phyloP scores from a whole-genome alignment of 805 yeast species.

The Debaryomyces hansenii region DNA sequence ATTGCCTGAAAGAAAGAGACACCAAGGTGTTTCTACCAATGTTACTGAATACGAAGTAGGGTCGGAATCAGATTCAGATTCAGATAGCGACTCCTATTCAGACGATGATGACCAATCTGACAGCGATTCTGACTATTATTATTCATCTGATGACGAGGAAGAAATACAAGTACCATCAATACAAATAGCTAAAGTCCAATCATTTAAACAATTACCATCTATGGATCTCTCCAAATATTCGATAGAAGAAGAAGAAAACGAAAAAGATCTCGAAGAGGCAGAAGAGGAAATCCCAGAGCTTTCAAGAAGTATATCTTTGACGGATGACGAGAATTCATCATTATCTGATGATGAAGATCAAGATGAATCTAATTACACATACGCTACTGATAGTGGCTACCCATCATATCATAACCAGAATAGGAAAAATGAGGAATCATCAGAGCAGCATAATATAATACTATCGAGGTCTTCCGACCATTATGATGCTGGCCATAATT shows the following conservation, averaged over 20 bases:
- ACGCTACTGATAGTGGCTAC: neutral
- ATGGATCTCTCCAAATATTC: conserved; percentile 15
- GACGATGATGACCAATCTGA: conserved; percentile 11
- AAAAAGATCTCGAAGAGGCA: conserved; percentile 8
- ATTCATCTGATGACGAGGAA: conserved; percentile 18
- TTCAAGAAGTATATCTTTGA: conserved; percentile 13
- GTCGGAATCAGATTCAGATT: conserved; percentile 26
- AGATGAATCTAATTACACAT: conserved; percentile 6
- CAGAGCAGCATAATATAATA: neutral
- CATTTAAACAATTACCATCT: conserved; percentile 17
- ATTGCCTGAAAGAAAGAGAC: conserved; percentile 7
- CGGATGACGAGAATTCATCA: conserved; percentile 16
- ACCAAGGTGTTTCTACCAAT: conserved; percentile 17
- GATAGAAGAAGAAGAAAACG: conserved; percentile 14
- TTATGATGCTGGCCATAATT: too few relatives aligned
- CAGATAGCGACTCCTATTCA: conserved; percentile 21
- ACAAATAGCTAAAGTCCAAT: neutral
- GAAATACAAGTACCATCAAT: conserved; percentile 8
- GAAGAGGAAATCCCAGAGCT: conserved; percentile 16
- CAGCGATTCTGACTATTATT: conserved; percentile 18
- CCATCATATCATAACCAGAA: conserved; percentile 2
- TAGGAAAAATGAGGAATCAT: neutral
- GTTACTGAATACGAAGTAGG: conserved; percentile 42
- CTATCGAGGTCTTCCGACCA: too few relatives aligned
- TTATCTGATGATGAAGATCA: conserved; percentile 19